Evolutionary conservation across 2,329 filamentous ascomycete species (phyloP), one percentile per base, ranked within the genome.

Genomic region (Hirsutella thompsonii): DNA sequence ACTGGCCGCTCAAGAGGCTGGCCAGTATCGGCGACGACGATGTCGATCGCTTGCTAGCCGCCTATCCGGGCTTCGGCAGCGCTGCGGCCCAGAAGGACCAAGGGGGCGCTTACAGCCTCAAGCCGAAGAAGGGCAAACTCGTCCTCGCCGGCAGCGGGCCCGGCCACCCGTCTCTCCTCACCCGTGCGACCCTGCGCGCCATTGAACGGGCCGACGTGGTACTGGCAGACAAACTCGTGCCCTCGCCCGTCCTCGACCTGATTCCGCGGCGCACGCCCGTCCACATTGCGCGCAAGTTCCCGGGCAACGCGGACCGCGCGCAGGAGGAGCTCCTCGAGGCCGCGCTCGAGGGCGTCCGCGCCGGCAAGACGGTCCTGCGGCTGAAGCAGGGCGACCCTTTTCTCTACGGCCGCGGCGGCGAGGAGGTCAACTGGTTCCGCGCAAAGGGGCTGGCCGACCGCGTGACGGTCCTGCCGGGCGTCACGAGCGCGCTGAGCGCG

Each of bases 371-470:
- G 1, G 92, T 98, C 0, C 70, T 98, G 28, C 76, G 92, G 3
- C 69, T 98, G 36, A 98, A 98, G 65, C 92, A 98, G 59, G 92
- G 92, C 36, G 92, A 98, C 54, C 92, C 92, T 0, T 98, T 94
- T 61, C 76, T 98, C 32, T 98, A 96, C 61, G 92, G 92, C 32
- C 80, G 92, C 32, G 92, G 92, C 42, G 92, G 87, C 28, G 92
- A 98, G 59, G 92, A 98, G 59, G 85, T 87, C 32, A 75, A 78
- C 23, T 94, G 84, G 57, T 95, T 98, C 69, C 69, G 79, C 2
- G 64, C 66, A 3, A 72, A 82, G 37, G 87, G 88, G 2, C 80
- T 81, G 43, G 72, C 70, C 5, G 76, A 79, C 10, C 64, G 59
- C 9, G 68, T 80, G 2, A 55, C 74, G 0, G 89, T 98, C 0